These are phyloP conservation scores for Corymbia maculata DNA, from an alignment of 345 rosid species.

Conservation along the genomic window DNA sequence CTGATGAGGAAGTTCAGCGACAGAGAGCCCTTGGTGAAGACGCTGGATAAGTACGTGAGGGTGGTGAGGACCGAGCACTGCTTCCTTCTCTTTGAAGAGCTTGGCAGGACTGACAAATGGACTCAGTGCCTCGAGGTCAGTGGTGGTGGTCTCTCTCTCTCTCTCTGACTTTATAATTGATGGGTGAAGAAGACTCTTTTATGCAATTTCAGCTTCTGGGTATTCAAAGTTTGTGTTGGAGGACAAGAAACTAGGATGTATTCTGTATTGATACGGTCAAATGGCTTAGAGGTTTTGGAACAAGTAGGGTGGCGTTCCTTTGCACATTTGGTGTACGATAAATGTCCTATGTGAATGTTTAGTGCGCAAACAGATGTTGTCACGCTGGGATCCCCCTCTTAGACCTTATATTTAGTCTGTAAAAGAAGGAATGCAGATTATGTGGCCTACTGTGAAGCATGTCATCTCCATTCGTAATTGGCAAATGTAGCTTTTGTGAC, in stretches of 20 bases:
- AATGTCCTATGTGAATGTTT: background rate
- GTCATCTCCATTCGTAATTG: background rate
- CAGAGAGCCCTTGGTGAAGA: constrained; percentile 58
- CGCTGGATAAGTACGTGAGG: constrained; percentile 58
- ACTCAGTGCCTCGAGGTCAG: constrained; percentile 84
- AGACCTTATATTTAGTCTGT: background rate
- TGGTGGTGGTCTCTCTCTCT: background rate
- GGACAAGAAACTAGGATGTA: background rate
- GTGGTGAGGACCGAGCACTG: constrained; percentile 72
- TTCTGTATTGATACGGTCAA: background rate
- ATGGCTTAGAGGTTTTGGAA: background rate
- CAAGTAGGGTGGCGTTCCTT: background rate
- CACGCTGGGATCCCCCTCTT: background rate
- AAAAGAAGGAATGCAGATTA: background rate
- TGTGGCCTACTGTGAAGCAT: background rate
- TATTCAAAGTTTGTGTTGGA: background rate
- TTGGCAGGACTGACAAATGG: constrained; percentile 79
- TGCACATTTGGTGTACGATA: background rate
- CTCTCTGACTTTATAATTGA: background rate
- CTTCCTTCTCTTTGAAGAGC: constrained; percentile 85
- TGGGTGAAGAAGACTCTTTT: background rate
- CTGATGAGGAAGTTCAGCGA: constrained; percentile 45
- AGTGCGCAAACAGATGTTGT: background rate
- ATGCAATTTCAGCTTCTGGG: background rate
- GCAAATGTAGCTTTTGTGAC: background rate